phyloP scores from a whole-genome alignment of 305 asterid species.

The Ajuga reptans region DNA sequence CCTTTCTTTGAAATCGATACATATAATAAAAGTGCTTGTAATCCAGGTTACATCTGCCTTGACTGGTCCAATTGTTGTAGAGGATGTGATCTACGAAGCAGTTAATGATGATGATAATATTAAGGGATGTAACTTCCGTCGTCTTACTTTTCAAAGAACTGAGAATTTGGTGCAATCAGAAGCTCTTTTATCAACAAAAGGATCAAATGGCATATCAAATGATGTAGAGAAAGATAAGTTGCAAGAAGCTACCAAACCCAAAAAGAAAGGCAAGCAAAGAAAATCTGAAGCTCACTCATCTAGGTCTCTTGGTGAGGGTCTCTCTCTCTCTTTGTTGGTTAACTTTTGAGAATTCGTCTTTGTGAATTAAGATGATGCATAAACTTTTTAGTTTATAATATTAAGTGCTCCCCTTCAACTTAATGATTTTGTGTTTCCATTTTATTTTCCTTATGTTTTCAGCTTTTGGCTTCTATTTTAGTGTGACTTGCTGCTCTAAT shows the following conservation, averaged over 20 bases:
- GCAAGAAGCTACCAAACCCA: conserved; percentile 32
- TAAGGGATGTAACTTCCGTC: conserved; percentile 56
- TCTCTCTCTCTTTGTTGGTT: conserved; percentile 14
- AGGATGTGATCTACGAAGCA: conserved; percentile 71
- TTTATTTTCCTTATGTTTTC: background rate
- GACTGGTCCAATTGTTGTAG: conserved; percentile 80
- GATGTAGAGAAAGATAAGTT: conserved; percentile 32
- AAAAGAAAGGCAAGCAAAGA: conserved; percentile 42
- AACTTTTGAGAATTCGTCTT: background rate
- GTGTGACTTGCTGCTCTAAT: background rate
- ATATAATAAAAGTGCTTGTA: no score
- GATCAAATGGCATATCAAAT: conserved; percentile 23
- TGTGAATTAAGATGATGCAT: background rate
- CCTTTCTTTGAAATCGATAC: no score
- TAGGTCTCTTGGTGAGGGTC: conserved; percentile 31
- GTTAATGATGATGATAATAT: conserved; percentile 43
- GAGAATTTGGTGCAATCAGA: conserved; percentile 86
- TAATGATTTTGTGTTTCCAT: background rate
- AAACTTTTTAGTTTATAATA: background rate
- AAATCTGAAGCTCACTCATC: conserved; percentile 27
- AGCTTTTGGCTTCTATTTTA: background rate
- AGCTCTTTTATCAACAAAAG: conserved; percentile 53
- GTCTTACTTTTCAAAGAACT: conserved; percentile 69
- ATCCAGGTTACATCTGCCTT: conserved; percentile 60
- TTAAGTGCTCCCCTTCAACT: background rate